Evolutionary conservation across 495 filamentous ascomycete genomes (phyloP).

Genomic region (Eremomyces bilateralis): DNA sequence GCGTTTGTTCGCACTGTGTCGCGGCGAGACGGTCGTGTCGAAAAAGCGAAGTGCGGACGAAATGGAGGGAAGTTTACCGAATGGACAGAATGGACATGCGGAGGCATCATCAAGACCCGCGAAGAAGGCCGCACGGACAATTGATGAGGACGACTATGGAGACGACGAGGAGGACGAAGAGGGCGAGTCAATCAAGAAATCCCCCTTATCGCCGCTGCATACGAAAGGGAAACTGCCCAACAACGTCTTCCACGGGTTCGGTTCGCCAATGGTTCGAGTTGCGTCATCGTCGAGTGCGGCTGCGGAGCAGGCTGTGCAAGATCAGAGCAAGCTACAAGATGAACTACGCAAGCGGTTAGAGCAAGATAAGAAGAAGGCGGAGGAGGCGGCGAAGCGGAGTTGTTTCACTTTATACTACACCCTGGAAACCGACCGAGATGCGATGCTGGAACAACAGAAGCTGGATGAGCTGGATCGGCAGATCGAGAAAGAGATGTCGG

Average conservation of each 20-base stretch:
- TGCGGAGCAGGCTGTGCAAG: too few relatives aligned
- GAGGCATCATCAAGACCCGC: too few relatives aligned
- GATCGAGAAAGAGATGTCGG: constrained; percentile 78
- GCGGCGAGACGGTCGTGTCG: too few relatives aligned
- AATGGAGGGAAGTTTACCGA: too few relatives aligned
- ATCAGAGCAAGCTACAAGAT: too few relatives aligned
- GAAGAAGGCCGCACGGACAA: constrained; percentile 42
- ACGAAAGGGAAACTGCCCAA: too few relatives aligned
- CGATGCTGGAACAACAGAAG: constrained; percentile 94
- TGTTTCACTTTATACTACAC: constrained; percentile 89
- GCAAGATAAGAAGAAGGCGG: constrained; percentile 79
- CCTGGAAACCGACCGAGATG: constrained; percentile 78
- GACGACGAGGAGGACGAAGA: constrained; percentile 70
- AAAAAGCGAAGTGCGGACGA: too few relatives aligned
- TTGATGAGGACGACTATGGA: constrained; percentile 71
- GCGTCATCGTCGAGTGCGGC: constrained; percentile 28
- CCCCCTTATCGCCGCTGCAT: constrained; percentile 33
- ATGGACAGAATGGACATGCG: too few relatives aligned
- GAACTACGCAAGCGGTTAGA: constrained; percentile 84
- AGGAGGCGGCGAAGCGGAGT: constrained; percentile 70
- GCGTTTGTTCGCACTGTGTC: constrained; percentile 36
- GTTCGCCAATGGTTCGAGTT: constrained; percentile 17
- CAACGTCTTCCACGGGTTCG: too few relatives aligned
- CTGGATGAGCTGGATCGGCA: constrained; percentile 91
- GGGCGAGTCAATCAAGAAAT: constrained; percentile 28